Base-by-base conservation (phyloP, 2,329 filamentous ascomycete species). In the Botrytis pseudocinerea region DNA sequence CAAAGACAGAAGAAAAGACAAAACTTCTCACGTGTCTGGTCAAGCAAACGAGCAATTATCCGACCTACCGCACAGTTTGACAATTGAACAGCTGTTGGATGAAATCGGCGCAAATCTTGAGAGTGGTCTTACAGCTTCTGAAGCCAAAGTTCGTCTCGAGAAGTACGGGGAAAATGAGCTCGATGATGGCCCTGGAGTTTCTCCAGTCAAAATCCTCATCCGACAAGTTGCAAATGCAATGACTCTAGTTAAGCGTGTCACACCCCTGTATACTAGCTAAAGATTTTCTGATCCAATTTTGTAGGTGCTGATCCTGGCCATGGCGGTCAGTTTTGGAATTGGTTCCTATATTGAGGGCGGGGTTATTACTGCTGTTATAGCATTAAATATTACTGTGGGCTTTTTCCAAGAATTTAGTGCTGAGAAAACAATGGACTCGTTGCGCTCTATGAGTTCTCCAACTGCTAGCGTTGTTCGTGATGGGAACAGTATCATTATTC, bases 161-260 rank as follows among this genome's bases (percentile, higher is more conserved):
- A 81, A 87, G 65, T 87, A 88, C 82, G 90, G 90, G 8, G 81
- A 83, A 32, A 93, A 92, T 76, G 87, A 91, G 73, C 85, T 92
- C 18, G 88, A 89, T 68, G 87, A 90, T 65, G 85, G 84, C 9
- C 83, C 86, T 71, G 87, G 87, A 12, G 89, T 92, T 35, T 87
- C 87, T 71, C 85, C 88, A 42, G 76, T 86, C 73, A 90, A 91
- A 78, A 92, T 92, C 74, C 82, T 92, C 35, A 83, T 92, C 66
- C 85, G 87, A 46, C 90, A 92, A 79, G 84, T 92, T 70, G 89
- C 89, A 73, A 92, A 92, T 81, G 90, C 90, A 22, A 88, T 92
- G 87, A 92, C 88, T 76, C 80, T 92, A 81, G 90, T 80, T 79
- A 61, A 69, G 68, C 63, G 63, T 54, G 62, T 64, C 71, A 44